Base-by-base conservation (phyloP, 768 basidiomycete species). In the Termitomyces titanicus region DNA sequence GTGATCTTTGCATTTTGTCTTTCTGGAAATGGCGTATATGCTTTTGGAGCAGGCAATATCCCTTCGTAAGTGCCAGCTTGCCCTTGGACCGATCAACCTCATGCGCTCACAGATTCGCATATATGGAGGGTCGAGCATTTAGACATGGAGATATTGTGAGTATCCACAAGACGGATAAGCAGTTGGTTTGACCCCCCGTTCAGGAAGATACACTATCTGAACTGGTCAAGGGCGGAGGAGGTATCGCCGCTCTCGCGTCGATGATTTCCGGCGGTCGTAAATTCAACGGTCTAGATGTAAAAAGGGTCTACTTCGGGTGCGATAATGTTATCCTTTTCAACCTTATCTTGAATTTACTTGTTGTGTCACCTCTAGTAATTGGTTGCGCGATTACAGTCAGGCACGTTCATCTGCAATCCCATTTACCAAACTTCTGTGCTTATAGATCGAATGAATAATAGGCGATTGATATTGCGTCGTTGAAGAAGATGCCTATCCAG, bases 371-470 rank as follows among this genome's bases (percentile, higher is more conserved):
- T 29, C 29, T 60, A 89, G 89, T 7, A 92, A 92, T 66, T 93
- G 92, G 92, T 78, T 95, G 34, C 78, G 94, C 37, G 93, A 95
- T 72, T 95, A 94, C 70, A 88, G 86, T 62, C 88, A 88, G 74
- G 84, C 81, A 54, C 38, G 67, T 54, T 37, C 29, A 5, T 37
- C n/a, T n/a, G n/a, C n/a, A n/a, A n/a, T n/a, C n/a, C n/a, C n/a
- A n/a, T n/a, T n/a, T n/a, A n/a, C n/a, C n/a, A n/a, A n/a, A n/a
- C n/a, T n/a, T n/a, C n/a, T n/a, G n/a, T 35, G 29, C 13, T 3
- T 20, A 11, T 10, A 29, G 35, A 13, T 39, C 43, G 18, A 31
- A 15, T 11, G 27, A 9, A 38, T 33, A 49, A n/a, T 49, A 92
- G 82, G 91, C 92, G 3, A 84, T 94, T 18, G 89, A 94, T 72